Base-by-base conservation (phyloP, 2,329 filamentous ascomycete genomes). In the Periconia sp. region DNA sequence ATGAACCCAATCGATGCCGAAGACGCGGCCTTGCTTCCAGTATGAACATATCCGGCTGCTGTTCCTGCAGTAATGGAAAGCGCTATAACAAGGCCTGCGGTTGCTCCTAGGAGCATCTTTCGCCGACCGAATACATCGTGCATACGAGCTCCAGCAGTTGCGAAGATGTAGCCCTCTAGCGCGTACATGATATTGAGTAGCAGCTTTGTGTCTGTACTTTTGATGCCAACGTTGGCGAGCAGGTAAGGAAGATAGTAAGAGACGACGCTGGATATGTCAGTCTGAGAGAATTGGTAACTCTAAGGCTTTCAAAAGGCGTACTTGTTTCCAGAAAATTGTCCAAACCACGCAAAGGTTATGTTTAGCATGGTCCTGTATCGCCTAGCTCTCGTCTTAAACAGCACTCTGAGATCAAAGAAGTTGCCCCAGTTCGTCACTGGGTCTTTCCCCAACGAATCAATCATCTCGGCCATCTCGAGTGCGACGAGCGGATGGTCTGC, bases 131-230 rank as follows among this genome's bases (percentile, higher is more conserved):
- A 40, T 11, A 59, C 48, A 31, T 64, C 59, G 22, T 62, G 57
- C 30, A 61, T 41, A 6, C 61, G 63, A 1, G 65, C 63, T 8
- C 66, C 65, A 28, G 61, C 61, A 2, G 66, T 54, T 1, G 62
- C 56, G 18, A 63, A 64, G 9, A 69, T 53, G 50, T 60, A 61
- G 15, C 60, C 55, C 30, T 63, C 59, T 19, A 67, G 56, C 1
- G 64, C 59, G 41, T 68, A 65, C 44, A 69, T 66, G 26, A 65
- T 66, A 47, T 70, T 71, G 40, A 71, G 57, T 9, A 71, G 49
- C 16, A 70, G 55, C 38, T 70, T 65, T 1, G 58, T 68, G 36
- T 57, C 53, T 2, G 60, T 54, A 38, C 52, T 40, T 5, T 44
- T 61, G 44, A 71, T 69, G 15, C 68, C 68, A 12, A 66, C 68